Conservation (phyloP, 257 asterid genomes). For the Sherardia arvensis region DNA sequence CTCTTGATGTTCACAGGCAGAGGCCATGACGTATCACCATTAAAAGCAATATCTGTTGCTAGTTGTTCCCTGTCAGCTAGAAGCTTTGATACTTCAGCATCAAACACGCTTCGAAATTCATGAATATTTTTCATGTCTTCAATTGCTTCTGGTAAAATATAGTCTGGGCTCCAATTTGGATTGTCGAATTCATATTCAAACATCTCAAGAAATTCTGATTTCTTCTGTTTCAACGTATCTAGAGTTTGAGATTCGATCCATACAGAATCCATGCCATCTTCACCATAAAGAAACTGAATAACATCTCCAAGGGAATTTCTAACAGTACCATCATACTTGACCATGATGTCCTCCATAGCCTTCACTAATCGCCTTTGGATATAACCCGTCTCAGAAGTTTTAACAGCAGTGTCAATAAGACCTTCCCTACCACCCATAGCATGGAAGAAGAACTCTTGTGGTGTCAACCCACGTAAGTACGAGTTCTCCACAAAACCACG, state of each 20-base stretch:
- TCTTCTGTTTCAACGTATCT: conserved; percentile 86
- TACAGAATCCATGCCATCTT: conserved; percentile 99
- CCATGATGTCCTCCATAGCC: conserved; percentile 99
- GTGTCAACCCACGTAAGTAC: conserved; percentile 89
- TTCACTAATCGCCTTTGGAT: conserved; percentile 95
- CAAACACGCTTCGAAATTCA: conserved; percentile 93
- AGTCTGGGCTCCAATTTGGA: conserved; percentile 76
- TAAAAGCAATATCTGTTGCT: conserved; percentile 88
- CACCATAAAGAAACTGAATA: conserved; percentile 97
- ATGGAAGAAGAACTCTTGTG: conserved; percentile 98
- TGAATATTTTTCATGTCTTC: conserved; percentile 86
- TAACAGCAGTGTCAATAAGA: conserved; percentile 97
- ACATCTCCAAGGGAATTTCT: conserved; percentile 97
- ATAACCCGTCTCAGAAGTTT: conserved; percentile 98
- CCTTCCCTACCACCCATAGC: conserved; percentile 99
- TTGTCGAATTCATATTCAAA: conserved; percentile 83
- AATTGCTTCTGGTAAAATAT: conserved; percentile 77
- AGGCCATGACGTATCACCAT: conserved; percentile 92
- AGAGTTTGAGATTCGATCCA: conserved; percentile 95
- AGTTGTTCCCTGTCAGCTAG: conserved; percentile 86
- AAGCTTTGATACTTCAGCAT: conserved; percentile 93
- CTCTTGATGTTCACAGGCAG: conserved; percentile 90
- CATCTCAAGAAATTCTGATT: conserved; percentile 50
- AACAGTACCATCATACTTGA: conserved; percentile 96
- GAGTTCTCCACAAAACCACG: conserved; percentile 99